phyloP scores from a whole-genome alignment of 2,329 filamentous ascomycete genomes.

The Cytospora leucostoma region DNA sequence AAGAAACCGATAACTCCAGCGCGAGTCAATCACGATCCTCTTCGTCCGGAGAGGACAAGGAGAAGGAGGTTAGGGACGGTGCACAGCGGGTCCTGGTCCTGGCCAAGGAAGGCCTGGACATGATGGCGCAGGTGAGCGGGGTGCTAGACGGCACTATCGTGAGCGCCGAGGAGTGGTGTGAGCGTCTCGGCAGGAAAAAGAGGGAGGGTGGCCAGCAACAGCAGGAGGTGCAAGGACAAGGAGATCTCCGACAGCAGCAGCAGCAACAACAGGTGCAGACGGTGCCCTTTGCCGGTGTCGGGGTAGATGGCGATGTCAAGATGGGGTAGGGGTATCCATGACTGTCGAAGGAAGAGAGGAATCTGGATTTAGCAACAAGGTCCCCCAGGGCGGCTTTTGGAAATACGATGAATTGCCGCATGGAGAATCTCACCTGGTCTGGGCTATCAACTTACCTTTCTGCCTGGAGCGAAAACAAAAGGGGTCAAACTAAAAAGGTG shows the following conservation, averaged over 20 bases:
- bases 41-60: constrained; percentile 37
- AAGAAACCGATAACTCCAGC: constrained; percentile 36
- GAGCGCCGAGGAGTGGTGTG: constrained; percentile 90
- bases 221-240: constrained; percentile 13
- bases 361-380: constrained; percentile 3
- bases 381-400: constrained; percentile 6
- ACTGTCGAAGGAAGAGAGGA: neutral
- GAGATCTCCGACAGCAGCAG: constrained; percentile 29
- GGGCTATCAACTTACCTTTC: neutral
- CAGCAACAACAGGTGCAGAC: constrained; percentile 26
- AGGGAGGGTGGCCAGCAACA: constrained; percentile 36
- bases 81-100: constrained; percentile 82
- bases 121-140: constrained; percentile 87
- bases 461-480: neutral
- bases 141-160: constrained; percentile 87
- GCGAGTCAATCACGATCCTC: constrained; percentile 2
- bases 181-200: constrained; percentile 63
- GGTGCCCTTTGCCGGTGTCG: constrained; percentile 22
- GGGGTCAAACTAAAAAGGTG: neutral
- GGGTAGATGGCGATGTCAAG: constrained; percentile 28
- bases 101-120: constrained; percentile 87
- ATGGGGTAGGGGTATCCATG: constrained; percentile 21
- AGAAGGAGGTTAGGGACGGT: constrained; percentile 51
- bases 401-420: neutral
- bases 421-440: neutral